phyloP scores from a whole-genome alignment of 164 flowering plant species.

The grape (Vitis vinifera) region DNA sequence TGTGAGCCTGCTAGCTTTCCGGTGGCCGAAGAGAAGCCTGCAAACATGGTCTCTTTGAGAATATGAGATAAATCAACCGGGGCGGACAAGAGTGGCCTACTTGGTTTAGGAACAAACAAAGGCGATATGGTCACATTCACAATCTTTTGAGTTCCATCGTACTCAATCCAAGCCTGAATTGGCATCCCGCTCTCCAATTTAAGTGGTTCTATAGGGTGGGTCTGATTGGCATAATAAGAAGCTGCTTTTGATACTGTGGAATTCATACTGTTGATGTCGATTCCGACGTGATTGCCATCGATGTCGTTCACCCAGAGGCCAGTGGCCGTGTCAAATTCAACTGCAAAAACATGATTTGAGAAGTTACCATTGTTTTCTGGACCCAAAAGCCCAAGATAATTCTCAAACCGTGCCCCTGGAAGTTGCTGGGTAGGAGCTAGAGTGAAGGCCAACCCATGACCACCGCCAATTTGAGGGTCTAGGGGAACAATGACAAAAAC shows the following conservation, averaged over 20 bases:
- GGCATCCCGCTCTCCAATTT: slow-evolving; percentile 2
- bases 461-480: no score
- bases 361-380: background rate
- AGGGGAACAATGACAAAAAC: no score
- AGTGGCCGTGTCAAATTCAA: slow-evolving; percentile 27
- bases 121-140: slow-evolving; percentile 24
- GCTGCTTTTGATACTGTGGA: background rate
- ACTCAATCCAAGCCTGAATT: slow-evolving; percentile 26
- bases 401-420: no score
- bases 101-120: slow-evolving; percentile 5
- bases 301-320: background rate
- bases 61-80: slow-evolving; percentile 11
- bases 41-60: slow-evolving; percentile 23
- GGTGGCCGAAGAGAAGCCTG: slow-evolving; percentile 34
- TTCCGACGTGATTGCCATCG: slow-evolving; percentile 6
- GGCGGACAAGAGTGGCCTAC: slow-evolving; percentile 16
- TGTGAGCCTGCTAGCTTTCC: background rate
- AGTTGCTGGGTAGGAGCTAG: background rate
- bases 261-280: slow-evolving; percentile 6
- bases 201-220: background rate
- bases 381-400: background rate
- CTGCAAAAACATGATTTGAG: slow-evolving; percentile 24
- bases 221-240: slow-evolving; percentile 2
- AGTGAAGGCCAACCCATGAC: no score
- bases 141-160: slow-evolving; percentile 8